Percentiles rank a stretch among this genome's conserved stretches.
phyloP scores from a whole-genome alignment of 768 basidiomycete genomes.

The Candolleomyces aberdarensis region DNA sequence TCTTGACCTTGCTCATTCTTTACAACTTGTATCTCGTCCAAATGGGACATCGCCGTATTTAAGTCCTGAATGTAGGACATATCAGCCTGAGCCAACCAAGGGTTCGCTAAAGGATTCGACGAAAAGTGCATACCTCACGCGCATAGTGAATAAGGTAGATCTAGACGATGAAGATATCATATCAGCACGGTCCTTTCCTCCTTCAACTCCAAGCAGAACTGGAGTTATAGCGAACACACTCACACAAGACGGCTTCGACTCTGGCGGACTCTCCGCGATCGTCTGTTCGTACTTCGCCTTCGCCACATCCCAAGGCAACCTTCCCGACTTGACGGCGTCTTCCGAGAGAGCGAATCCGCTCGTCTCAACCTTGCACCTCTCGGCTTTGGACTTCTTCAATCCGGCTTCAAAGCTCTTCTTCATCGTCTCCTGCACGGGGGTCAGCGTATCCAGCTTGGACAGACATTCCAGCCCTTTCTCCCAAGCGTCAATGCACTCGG shows the following conservation, averaged over 20 bases:
- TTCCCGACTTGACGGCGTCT: not conserved
- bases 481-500: not conserved
- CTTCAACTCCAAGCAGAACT: too few species aligned
- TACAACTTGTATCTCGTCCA: too few species aligned
- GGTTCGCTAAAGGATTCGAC: too few species aligned
- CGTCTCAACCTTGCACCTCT: not conserved
- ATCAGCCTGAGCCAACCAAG: too few species aligned
- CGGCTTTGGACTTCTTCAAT: not conserved
- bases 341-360: too few species aligned
- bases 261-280: not conserved
- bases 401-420: not conserved
- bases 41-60: too few species aligned
- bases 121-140: too few species aligned
- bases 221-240: not conserved
- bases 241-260: not conserved
- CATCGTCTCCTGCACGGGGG: not conserved
- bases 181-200: not conserved
- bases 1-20: too few species aligned
- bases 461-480: slow-evolving; percentile 1
- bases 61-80: too few species aligned
- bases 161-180: not conserved
- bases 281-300: not conserved
- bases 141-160: too few species aligned
- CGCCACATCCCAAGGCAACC: slow-evolving; percentile 5
- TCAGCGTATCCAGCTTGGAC: not conserved